These are phyloP conservation scores for Taphrina populina DNA, from an alignment of 1,139 yeast genomes.

Conservation along the genomic window DNA sequence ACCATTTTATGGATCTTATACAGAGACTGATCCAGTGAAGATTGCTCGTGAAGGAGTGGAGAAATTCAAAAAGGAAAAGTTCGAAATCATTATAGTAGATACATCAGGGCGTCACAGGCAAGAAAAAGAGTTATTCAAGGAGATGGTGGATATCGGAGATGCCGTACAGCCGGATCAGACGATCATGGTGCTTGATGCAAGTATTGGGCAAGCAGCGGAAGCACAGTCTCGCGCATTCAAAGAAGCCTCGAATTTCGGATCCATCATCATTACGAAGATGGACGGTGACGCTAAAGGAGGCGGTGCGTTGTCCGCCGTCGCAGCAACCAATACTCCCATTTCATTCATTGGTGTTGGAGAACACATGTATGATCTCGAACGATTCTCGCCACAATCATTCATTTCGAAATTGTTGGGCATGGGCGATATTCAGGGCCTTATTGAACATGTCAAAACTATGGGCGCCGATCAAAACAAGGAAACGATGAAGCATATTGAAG, in stretches of 20 bases:
- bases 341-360: conserved; percentile 98
- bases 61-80: conserved; percentile 84
- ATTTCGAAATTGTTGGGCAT: conserved; percentile 87
- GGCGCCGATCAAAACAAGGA: conserved; percentile 82
- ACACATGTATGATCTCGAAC: conserved; percentile 89
- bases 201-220: conserved; percentile 98
- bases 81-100: conserved; percentile 91
- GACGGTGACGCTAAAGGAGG: conserved; percentile 99
- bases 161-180: conserved; percentile 90
- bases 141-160: conserved; percentile 88
- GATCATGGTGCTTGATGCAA: conserved; percentile 95
- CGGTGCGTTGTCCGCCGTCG: conserved; percentile 98
- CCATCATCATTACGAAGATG: conserved; percentile 92
- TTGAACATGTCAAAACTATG: conserved; percentile 88
- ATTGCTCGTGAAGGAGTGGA: conserved; percentile 91
- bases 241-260: conserved; percentile 89
- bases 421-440: conserved; percentile 89
- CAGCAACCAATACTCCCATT: conserved; percentile 95
- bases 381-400: conserved; percentile 85
- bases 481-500: conserved; percentile 87
- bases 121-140: conserved; percentile 85
- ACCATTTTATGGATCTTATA: conserved; percentile 91
- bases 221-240: conserved; percentile 91
- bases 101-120: conserved; percentile 98
- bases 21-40: conserved; percentile 92